These are phyloP conservation scores for Globisporangium cylindrosporum DNA, from an alignment of 352 stramenopile species.

Conservation along the genomic window DNA sequence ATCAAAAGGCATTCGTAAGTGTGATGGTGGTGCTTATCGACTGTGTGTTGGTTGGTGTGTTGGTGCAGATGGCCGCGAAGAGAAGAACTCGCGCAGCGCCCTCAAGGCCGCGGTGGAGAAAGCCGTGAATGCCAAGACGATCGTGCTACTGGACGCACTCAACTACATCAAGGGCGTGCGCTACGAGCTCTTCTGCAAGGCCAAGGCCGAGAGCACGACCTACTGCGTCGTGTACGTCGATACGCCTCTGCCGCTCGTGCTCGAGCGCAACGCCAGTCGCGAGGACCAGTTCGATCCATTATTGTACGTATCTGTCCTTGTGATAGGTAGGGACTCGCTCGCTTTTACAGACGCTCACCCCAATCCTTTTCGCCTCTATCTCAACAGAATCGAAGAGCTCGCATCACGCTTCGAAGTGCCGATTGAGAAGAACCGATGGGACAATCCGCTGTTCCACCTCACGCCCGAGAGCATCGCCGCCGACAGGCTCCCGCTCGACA, in stretches of 20 bases:
- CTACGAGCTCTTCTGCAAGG: conserved; percentile 95
- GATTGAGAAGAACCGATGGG: conserved; percentile 92
- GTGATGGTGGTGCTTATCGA: background rate
- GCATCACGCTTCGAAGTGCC: conserved; percentile 89
- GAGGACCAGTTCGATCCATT: conserved; percentile 41
- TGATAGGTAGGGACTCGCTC: too few species aligned
- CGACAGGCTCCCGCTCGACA: conserved; percentile 39
- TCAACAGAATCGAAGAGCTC: conserved; percentile 75
- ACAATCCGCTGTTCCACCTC: conserved; percentile 84
- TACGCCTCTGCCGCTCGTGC: conserved; percentile 52
- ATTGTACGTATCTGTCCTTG: conserved; percentile 29
- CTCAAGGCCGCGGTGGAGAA: conserved; percentile 66
- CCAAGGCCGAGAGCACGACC: conserved; percentile 85
- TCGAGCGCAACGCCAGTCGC: conserved; percentile 48
- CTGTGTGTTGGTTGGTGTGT: background rate
- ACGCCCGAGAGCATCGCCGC: conserved; percentile 39
- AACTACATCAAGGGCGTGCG: conserved; percentile 96
- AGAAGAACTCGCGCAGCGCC: conserved; percentile 72
- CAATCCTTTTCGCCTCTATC: background rate
- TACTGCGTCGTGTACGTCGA: conserved; percentile 90
- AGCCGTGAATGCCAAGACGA: conserved; percentile 49
- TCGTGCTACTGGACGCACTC: conserved; percentile 92
- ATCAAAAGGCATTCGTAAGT: background rate
- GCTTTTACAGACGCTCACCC: too few species aligned
- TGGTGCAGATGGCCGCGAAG: conserved; percentile 41